Evolutionary conservation across 2,329 filamentous ascomycete species (phyloP).

Genomic region (Monilinia laxa): DNA sequence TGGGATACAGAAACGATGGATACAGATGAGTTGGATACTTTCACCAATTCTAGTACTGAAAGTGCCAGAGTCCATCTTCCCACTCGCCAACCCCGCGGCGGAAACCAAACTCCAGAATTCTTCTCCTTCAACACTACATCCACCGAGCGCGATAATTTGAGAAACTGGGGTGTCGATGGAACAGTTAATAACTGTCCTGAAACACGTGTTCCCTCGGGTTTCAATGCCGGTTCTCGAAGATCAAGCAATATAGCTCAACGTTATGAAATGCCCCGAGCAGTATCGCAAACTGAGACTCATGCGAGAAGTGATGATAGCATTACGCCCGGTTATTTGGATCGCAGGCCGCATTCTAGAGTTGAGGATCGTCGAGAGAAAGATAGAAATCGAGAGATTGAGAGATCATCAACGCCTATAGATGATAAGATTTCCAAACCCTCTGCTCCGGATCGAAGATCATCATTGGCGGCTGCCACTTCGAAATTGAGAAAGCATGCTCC

Average conservation of each 20-base stretch:
- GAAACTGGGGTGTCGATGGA: slow-evolving; percentile 36
- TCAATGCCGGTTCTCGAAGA: not conserved
- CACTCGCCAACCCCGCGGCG: slow-evolving; percentile 23
- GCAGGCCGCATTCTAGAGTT: not conserved
- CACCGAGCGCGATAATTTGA: not conserved
- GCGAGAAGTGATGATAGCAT: slow-evolving; percentile 32
- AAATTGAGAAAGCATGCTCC: slow-evolving; percentile 29
- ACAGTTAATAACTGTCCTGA: slow-evolving; percentile 33
- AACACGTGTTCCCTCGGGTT: slow-evolving; percentile 28
- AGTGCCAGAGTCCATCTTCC: slow-evolving; percentile 25
- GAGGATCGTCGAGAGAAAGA: slow-evolving; percentile 17
- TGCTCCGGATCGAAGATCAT: slow-evolving; percentile 37
- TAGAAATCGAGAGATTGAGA: not conserved
- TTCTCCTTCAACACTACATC: slow-evolving; percentile 31
- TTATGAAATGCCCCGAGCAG: slow-evolving; percentile 27
- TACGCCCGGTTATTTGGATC: not conserved
- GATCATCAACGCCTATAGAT: slow-evolving; percentile 25
- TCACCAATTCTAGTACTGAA: slow-evolving; percentile 31
- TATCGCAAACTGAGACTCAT: slow-evolving; percentile 26
- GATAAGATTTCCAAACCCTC: slow-evolving; percentile 23
- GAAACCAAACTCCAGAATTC: slow-evolving; percentile 33
- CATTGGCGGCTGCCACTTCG: slow-evolving; percentile 30
- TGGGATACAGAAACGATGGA: slow-evolving; percentile 39
- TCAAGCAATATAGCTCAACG: slow-evolving; percentile 20
- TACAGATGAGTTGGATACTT: slow-evolving; percentile 36